Evolutionary conservation across 2,329 filamentous ascomycete genomes (phyloP).

Genomic region (Diaporthe vaccinii): DNA sequence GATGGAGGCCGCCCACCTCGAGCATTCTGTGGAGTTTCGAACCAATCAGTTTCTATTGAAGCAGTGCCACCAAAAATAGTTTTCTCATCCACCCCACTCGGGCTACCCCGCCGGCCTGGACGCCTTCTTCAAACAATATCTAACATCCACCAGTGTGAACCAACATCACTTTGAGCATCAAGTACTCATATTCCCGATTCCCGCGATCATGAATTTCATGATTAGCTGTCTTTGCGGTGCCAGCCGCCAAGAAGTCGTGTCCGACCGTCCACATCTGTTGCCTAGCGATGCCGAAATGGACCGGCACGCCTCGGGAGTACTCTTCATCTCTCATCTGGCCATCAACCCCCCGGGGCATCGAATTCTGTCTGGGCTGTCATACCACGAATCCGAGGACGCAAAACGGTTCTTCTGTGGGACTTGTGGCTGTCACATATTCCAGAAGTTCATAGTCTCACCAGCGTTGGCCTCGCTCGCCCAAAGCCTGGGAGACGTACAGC

Average conservation of each 20-base stretch:
- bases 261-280: neutral
- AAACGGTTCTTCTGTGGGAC: slow-evolving; percentile 54
- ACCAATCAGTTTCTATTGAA: neutral
- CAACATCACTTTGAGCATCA: neutral
- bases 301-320: slow-evolving; percentile 50
- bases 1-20: too few relatives aligned
- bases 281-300: slow-evolving; percentile 47
- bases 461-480: slow-evolving; percentile 9
- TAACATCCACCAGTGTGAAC: too few relatives aligned
- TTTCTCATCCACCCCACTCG: neutral
- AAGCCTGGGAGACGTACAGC: slow-evolving; percentile 43
- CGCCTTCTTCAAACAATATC: neutral
- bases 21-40: neutral
- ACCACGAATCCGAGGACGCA: neutral
- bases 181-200: neutral
- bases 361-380: slow-evolving; percentile 42
- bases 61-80: neutral
- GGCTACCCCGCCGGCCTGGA: neutral
- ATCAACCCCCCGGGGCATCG: slow-evolving; percentile 44
- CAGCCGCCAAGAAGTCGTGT: neutral
- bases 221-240: slow-evolving; percentile 23
- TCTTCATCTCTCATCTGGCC: slow-evolving; percentile 55
- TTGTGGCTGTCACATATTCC: slow-evolving; percentile 59
- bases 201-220: neutral
- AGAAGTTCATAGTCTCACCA: slow-evolving; percentile 34